A percentile compares a stretch with the other conserved stretches of the same genome.
Evolutionary conservation across 2,329 filamentous ascomycete genomes (phyloP).

Genomic region (Onygenales sp.): DNA sequence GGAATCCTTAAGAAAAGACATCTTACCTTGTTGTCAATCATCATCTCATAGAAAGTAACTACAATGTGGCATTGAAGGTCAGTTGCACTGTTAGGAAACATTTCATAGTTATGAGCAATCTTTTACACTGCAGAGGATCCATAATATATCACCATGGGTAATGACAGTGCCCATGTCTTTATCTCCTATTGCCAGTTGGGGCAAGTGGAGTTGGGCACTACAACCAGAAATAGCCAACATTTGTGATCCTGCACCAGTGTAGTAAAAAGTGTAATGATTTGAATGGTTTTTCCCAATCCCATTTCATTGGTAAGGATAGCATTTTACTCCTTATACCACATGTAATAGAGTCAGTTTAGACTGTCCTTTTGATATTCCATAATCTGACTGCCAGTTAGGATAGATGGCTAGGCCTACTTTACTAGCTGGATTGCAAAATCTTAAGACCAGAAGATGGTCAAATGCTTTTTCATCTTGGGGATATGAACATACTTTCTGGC

Average conservation of each 20-base stretch:
- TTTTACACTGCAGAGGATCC: slow-evolving; percentile 66
- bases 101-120: slow-evolving; percentile 70
- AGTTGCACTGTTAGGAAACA: slow-evolving; percentile 56
- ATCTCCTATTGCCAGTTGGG: slow-evolving; percentile 97
- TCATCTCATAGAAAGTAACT: slow-evolving; percentile 89
- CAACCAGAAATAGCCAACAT: slow-evolving; percentile 86
- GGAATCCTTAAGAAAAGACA: slow-evolving; percentile 59
- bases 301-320: slow-evolving; percentile 95
- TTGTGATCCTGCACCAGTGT: slow-evolving; percentile 58
- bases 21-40: slow-evolving; percentile 60
- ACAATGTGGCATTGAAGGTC: slow-evolving; percentile 83
- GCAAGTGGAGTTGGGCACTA: slow-evolving; percentile 90
- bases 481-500: slow-evolving; percentile 64
- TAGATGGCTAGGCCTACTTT: slow-evolving; percentile 61
- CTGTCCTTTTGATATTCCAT: slow-evolving; percentile 94
- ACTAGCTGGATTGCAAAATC: slow-evolving; percentile 60
- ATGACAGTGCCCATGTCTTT: slow-evolving; percentile 78
- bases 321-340: slow-evolving; percentile 73
- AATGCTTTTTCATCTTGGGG: slow-evolving; percentile 53
- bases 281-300: slow-evolving; percentile 95
- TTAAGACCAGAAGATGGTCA: slow-evolving; percentile 56
- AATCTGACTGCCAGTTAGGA: slow-evolving; percentile 66
- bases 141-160: slow-evolving; percentile 89
- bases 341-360: slow-evolving; percentile 89
- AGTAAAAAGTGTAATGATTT: slow-evolving; percentile 74